phyloP scores from a whole-genome alignment of 1,139 yeast species.

The Debaryomyces sp. region DNA sequence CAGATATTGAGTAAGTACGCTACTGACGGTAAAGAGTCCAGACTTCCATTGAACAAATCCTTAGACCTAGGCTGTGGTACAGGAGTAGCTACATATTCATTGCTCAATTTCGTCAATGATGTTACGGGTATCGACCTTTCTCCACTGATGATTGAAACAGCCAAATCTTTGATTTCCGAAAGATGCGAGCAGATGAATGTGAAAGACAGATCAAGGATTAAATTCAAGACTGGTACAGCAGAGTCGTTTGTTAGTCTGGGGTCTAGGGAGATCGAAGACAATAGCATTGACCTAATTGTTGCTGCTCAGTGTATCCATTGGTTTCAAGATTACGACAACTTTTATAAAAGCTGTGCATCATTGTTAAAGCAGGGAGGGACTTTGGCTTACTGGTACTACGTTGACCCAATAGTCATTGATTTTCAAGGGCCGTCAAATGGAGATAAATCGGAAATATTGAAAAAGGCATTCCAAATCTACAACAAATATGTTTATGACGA shows the following conservation, averaged over 20 bases:
- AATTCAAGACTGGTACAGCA: conserved; percentile 37
- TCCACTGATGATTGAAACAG: conserved; percentile 36
- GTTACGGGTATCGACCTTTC: conserved; percentile 42
- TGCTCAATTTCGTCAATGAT: conserved; percentile 30
- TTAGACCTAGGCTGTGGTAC: conserved; percentile 47
- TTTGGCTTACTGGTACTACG: conserved; percentile 48
- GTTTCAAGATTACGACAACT: conserved; percentile 40
- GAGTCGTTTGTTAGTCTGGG: conserved; percentile 31
- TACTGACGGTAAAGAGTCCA: conserved; percentile 14
- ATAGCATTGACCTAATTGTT: conserved; percentile 38
- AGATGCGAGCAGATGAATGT: conserved; percentile 31
- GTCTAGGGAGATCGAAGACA: conserved; percentile 18
- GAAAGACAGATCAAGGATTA: conserved; percentile 26
- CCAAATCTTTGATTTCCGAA: conserved; percentile 27
- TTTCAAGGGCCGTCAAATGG: conserved; percentile 24
- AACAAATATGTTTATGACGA: conserved; percentile 39
- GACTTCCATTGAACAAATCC: conserved; percentile 24
- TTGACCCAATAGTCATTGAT: conserved; percentile 41
- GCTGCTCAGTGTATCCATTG: conserved; percentile 53
- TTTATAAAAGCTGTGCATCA: conserved; percentile 31
- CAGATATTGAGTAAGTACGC: conserved; percentile 37
- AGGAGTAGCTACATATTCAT: conserved; percentile 43
- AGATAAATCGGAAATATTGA: conserved; percentile 21
- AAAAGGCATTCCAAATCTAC: conserved; percentile 30
- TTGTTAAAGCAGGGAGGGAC: conserved; percentile 40